Percentiles rank a stretch among this genome's conserved stretches.
Conservation (phyloP, 2,329 filamentous ascomycete genomes). For the Neopestalotiopsis sp. region DNA sequence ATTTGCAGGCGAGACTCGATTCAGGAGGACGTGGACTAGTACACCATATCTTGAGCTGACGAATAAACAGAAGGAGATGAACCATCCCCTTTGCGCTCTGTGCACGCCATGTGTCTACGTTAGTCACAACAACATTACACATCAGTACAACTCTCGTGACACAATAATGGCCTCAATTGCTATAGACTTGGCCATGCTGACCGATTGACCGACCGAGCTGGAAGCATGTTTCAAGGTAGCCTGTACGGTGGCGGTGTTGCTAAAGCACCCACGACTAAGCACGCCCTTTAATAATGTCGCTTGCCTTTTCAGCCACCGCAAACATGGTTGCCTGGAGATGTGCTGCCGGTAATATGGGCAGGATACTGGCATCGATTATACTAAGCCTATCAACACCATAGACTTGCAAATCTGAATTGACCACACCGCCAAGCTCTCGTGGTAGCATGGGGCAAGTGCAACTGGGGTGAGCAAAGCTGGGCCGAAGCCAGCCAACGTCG, state of each 20-base stretch:
- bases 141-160: too few relatives aligned
- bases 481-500: slow-evolving; percentile 25
- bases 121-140: too few relatives aligned
- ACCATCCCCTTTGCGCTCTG: too few relatives aligned
- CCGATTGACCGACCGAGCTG: too few relatives aligned
- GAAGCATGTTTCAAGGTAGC: too few relatives aligned
- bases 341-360: slow-evolving; percentile 39
- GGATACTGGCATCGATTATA: slow-evolving; percentile 41
- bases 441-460: slow-evolving; percentile 40
- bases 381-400: slow-evolving; percentile 40
- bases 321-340: slow-evolving; percentile 37
- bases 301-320: slow-evolving; percentile 37
- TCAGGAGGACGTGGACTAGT: too few relatives aligned
- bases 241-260: not conserved
- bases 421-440: slow-evolving; percentile 39
- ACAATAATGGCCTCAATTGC: too few relatives aligned
- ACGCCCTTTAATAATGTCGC: slow-evolving; percentile 33
- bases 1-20: too few relatives aligned
- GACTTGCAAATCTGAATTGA: slow-evolving; percentile 37
- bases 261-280: not conserved
- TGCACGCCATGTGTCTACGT: too few relatives aligned
- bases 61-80: too few relatives aligned
- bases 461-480: slow-evolving; percentile 33
- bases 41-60: too few relatives aligned
- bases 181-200: too few relatives aligned